Evolutionary conservation across 129 eudicot genomes (phyloP).

Genomic region (Lactuca saligna): DNA sequence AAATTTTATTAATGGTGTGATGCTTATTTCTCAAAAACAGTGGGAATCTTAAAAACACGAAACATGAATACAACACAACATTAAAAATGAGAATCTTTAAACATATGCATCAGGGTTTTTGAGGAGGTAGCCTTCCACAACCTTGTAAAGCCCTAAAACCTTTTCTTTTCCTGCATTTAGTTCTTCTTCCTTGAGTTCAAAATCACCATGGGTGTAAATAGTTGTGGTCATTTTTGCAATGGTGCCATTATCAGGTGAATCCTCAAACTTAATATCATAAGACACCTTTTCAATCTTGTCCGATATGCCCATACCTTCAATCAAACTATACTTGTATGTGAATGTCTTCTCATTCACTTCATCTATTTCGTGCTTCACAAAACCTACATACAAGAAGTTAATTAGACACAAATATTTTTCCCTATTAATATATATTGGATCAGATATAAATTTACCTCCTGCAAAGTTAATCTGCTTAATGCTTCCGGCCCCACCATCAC

Average conservation of each 20-base stretch:
- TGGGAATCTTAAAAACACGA: background rate
- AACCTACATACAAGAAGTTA: conserved; percentile 18
- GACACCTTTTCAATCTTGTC: conserved; percentile 48
- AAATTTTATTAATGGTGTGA: background rate
- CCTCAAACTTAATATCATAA: conserved; percentile 52
- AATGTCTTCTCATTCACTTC: conserved; percentile 44
- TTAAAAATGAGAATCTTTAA: conserved; percentile 16
- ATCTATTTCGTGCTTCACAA: conserved; percentile 38
- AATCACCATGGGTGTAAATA: conserved; percentile 38
- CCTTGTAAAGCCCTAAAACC: conserved; percentile 56
- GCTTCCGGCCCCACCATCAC: conserved; percentile 55
- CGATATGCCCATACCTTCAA: conserved; percentile 47
- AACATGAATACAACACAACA: background rate
- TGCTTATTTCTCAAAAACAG: background rate
- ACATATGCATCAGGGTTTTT: conserved; percentile 59
- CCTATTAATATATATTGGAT: background rate
- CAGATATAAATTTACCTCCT: conserved; percentile 15
- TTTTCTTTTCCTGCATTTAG: conserved; percentile 56
- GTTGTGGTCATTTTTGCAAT: conserved; percentile 50
- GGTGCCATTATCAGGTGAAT: conserved; percentile 43
- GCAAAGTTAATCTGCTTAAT: conserved; percentile 47
- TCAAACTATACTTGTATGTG: conserved; percentile 46
- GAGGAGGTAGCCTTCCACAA: conserved; percentile 60
- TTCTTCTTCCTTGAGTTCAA: conserved; percentile 48
- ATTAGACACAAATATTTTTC: background rate